Base-by-base conservation (phyloP, 176 grass and related monocot genomes). In the Dendrocalamus sinicus region DNA sequence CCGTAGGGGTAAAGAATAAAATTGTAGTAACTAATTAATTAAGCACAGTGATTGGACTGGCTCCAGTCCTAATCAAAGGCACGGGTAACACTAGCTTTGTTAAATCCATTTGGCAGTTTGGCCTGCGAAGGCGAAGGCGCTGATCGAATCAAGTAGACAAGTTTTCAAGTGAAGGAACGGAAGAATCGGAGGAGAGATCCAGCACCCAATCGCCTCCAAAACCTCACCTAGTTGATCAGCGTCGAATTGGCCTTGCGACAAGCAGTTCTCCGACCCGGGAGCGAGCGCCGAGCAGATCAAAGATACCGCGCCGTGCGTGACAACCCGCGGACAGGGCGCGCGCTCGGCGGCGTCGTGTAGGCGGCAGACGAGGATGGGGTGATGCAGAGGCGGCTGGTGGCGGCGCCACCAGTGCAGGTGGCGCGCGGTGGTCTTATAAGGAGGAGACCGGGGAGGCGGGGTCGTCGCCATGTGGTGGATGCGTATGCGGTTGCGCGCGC, bases 371-470 rank as follows among this genome's bases (percentile, higher is more conserved):
- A 30, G 53, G 55, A 16, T 1, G 40, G 16, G 8, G 15, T 9
- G 35, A 8, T 24, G 28, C 8, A 11, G 75, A 41, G 69, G 50
- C 46, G 75, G 23, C 24, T 44, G n/a, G 37, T 32, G 53, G 70
- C 76, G 53, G 70, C 76, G 63, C 83, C 82, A 70, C 76, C 75
- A 58, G 47, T 24, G 81, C 47, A 40, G 45, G 74, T 11, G 76
- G 55, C 45, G 30, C 16, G 70, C 77, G 78, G 12, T 1, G 72
- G 72, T 7, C 10, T 86, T 90, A 86, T 90, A 83, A 71, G 58
- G 72, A 12, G 78, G 22, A 44, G 43, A 41, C 40, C 70, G n/a
- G 35, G 20, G 13, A 14, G 10, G 70, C 26, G 48, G 2, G 12
- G 60, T 58, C 30, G 76, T 13, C 58, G 82, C 60, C 59, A 37